Conservation (phyloP, 2,329 filamentous ascomycete species). For the Colletotrichum spaethianum region DNA sequence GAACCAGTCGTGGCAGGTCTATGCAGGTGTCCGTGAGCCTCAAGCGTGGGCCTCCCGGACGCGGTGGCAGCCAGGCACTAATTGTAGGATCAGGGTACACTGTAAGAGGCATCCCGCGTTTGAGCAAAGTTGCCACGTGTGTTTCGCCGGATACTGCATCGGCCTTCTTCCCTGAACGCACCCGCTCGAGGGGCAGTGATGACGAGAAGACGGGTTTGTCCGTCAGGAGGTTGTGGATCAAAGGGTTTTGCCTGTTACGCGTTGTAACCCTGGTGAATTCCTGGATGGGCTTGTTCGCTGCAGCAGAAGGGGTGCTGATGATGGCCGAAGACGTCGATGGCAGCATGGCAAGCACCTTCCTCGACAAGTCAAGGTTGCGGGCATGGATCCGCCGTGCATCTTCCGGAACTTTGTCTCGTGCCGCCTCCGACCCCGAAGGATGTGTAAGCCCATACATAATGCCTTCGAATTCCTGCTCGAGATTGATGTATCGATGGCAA, state of each 20-base stretch:
- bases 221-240: slow-evolving; percentile 96
- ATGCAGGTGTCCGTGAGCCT: slow-evolving; percentile 85
- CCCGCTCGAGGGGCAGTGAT: slow-evolving; percentile 83
- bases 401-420: slow-evolving; percentile 20
- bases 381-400: slow-evolving; percentile 53
- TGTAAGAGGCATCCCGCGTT: slow-evolving; percentile 90
- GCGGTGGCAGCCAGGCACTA: slow-evolving; percentile 77
- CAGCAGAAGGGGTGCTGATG: slow-evolving; percentile 88
- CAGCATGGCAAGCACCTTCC: slow-evolving; percentile 79
- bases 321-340: slow-evolving; percentile 89
- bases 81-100: slow-evolving; percentile 81
- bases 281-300: slow-evolving; percentile 66
- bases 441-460: slow-evolving; percentile 73
- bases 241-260: slow-evolving; percentile 77
- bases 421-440: slow-evolving; percentile 16
- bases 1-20: slow-evolving; percentile 84
- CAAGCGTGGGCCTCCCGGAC: slow-evolving; percentile 71
- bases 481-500: slow-evolving; percentile 80
- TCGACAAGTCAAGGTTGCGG: slow-evolving; percentile 81
- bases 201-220: slow-evolving; percentile 95
- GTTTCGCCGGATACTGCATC: slow-evolving; percentile 36
- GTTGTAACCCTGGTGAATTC: slow-evolving; percentile 66
- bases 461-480: slow-evolving; percentile 87
- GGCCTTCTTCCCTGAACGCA: slow-evolving; percentile 54
- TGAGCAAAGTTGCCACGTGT: slow-evolving; percentile 82